Evolutionary conservation across 257 asterid species (phyloP).

Genomic region (Solanum dulcamara): DNA sequence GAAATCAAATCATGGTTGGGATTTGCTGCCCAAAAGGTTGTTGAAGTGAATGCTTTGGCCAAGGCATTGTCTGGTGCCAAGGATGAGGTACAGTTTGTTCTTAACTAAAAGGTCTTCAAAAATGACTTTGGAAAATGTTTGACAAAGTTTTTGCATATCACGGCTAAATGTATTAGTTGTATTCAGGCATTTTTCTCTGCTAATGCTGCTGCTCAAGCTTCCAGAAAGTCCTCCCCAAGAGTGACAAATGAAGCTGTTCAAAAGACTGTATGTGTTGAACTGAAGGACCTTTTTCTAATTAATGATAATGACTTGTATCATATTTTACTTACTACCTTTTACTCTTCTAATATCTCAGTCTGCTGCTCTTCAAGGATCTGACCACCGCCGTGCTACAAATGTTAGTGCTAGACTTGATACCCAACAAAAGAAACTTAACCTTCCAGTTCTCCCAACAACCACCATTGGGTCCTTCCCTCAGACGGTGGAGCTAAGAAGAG

Average conservation of each 20-base stretch:
- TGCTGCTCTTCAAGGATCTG: slow-evolving; percentile 89
- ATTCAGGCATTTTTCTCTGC: slow-evolving; percentile 72
- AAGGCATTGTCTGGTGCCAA: slow-evolving; percentile 74
- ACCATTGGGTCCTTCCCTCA: slow-evolving; percentile 98
- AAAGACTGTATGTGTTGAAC: slow-evolving; percentile 71
- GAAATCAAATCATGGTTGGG: slow-evolving; percentile 97
- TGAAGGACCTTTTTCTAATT: neutral
- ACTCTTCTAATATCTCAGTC: slow-evolving; percentile 23
- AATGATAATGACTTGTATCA: neutral
- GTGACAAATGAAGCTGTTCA: slow-evolving; percentile 85
- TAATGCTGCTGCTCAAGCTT: slow-evolving; percentile 84
- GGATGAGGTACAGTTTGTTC: slow-evolving; percentile 53
- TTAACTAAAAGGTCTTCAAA: neutral
- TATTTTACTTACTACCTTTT: neutral
- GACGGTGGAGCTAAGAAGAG: slow-evolving; percentile 83
- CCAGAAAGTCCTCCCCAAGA: slow-evolving; percentile 88
- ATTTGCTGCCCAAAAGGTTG: slow-evolving; percentile 85
- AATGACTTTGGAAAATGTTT: neutral
- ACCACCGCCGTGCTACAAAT: slow-evolving; percentile 90
- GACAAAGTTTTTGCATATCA: neutral
- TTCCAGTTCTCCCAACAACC: slow-evolving; percentile 93
- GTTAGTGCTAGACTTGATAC: slow-evolving; percentile 91
- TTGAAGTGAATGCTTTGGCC: slow-evolving; percentile 92
- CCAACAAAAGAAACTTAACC: slow-evolving; percentile 94
- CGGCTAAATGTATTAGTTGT: neutral